A percentile compares a stretch with the other conserved stretches of the same genome.
These are phyloP conservation scores for Aureobasidium uvarum DNA, from an alignment of 2,329 filamentous ascomycete genomes.

Conservation along the genomic window DNA sequence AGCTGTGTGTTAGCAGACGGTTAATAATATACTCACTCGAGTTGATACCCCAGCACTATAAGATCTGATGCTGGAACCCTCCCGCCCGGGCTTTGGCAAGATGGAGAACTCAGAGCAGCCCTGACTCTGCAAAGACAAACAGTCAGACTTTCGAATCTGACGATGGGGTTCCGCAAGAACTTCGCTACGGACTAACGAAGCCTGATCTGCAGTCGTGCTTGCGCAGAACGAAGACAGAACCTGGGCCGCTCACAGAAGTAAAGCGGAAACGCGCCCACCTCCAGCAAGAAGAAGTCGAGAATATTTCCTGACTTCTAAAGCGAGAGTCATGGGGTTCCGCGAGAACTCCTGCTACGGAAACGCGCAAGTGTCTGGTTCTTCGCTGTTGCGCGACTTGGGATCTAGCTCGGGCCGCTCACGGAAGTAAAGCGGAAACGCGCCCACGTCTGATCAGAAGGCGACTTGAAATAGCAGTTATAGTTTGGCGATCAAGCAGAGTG, in stretches of 20 bases:
- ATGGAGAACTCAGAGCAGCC: slow-evolving; percentile 1
- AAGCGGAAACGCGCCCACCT: slow-evolving; percentile 11
- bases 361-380: neutral
- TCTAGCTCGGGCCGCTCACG: neutral
- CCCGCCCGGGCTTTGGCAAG: slow-evolving; percentile 19
- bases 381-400: slow-evolving; percentile 1
- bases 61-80: slow-evolving; percentile 9
- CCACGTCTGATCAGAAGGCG: neutral
- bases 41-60: neutral
- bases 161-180: slow-evolving; percentile 2
- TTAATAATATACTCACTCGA: neutral
- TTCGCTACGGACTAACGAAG: neutral
- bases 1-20: neutral
- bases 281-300: slow-evolving; percentile 5
- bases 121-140: neutral
- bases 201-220: neutral
- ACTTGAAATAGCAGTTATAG: neutral
- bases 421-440: neutral
- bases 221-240: neutral
- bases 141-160: neutral
- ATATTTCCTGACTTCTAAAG: neutral
- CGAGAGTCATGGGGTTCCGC: neutral
- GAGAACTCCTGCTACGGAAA: slow-evolving; percentile 7
- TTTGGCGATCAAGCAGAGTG: neutral
- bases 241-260: slow-evolving; percentile 13